Base-by-base conservation (phyloP, 1,284 basidiomycete genomes). In the Malassezia arunalokei region DNA sequence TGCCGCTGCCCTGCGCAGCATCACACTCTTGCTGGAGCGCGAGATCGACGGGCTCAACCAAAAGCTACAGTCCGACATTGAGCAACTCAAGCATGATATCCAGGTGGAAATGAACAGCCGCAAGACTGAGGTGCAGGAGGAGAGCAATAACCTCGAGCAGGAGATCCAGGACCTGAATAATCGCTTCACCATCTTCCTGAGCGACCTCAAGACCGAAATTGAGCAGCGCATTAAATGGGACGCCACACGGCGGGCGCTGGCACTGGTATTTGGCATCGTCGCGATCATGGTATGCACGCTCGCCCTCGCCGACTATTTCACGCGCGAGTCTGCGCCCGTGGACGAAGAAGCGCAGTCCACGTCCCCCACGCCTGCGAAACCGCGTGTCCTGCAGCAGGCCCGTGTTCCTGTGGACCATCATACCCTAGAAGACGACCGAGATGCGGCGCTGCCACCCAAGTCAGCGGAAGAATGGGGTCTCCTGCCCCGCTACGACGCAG, bases 61-160 rank as follows among this genome's bases (percentile, higher is more conserved):
- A 48, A 90, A 86, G 75, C 86, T 98, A 82, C 92, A 92, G 75
- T 89, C 95, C 73, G 88, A 94, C 65, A 77, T 98, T 39, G 82
- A 80, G 24, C 84, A 81, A 33, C 77, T 99, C 65, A 90, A 89
- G 75, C 90, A 95, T 68, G 90, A 96, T 66, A 86, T 92, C 53
- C 89, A 96, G 73, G 88, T 98, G 80, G 92, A 98, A 54, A 79
- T 96, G 64, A 90, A 94, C 71, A 89, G 83, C 59, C 80, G 91
- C 54, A 96, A 92, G 76, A 86, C 85, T 62, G 94, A 98, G 73
- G 82, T 84, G n/a, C 86, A 84, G 69, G 80, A 83, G 11, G 89
- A 94, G 53, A 75, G 87, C 62, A 95, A 94, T 76, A 79, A 80
- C 40, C 82, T 85, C 64, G 90, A 92, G 65, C 85, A 95, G 54